phyloP scores from a whole-genome alignment of 306 rosid species.

The Urtica urens region DNA sequence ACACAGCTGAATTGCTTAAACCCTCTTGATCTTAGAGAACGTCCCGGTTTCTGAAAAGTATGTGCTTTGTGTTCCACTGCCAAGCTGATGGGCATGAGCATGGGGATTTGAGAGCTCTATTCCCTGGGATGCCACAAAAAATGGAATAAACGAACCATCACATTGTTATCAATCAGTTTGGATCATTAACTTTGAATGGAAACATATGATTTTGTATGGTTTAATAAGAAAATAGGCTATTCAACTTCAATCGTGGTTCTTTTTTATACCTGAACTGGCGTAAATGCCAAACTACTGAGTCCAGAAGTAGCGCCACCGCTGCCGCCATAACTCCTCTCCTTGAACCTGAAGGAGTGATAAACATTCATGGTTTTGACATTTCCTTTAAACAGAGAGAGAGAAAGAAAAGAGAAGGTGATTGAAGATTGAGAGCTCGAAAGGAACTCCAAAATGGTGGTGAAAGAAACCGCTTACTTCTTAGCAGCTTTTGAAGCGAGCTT shows the following conservation, averaged over 20 bases:
- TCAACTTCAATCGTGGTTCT: too few species aligned
- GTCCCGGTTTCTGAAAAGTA: constrained; percentile 95
- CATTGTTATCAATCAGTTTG: neutral
- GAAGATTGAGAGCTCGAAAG: too few species aligned
- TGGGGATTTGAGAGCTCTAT: constrained; percentile 92
- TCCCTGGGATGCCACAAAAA: constrained; percentile 38
- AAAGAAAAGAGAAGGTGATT: too few species aligned
- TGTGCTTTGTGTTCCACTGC: constrained; percentile 89
- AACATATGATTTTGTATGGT: too few species aligned
- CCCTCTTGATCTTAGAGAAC: constrained; percentile 80
- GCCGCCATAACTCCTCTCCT: constrained; percentile 77
- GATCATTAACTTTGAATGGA: neutral
- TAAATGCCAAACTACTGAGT: constrained; percentile 87
- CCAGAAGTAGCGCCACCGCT: constrained; percentile 92
- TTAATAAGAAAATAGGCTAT: too few species aligned
- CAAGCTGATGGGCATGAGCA: constrained; percentile 92
- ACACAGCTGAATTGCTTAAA: constrained; percentile 16
- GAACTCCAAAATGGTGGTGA: neutral
- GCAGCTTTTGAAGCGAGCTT: constrained; percentile 89
- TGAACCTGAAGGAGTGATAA: constrained; percentile 46
- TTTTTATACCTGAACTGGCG: constrained; percentile 99
- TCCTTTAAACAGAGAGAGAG: too few species aligned
- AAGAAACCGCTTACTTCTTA: constrained; percentile 44
- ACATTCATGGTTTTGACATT: neutral
- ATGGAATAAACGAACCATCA: neutral